Base-by-base conservation (phyloP, 768 basidiomycete species). In the Suillus hirtellus region DNA sequence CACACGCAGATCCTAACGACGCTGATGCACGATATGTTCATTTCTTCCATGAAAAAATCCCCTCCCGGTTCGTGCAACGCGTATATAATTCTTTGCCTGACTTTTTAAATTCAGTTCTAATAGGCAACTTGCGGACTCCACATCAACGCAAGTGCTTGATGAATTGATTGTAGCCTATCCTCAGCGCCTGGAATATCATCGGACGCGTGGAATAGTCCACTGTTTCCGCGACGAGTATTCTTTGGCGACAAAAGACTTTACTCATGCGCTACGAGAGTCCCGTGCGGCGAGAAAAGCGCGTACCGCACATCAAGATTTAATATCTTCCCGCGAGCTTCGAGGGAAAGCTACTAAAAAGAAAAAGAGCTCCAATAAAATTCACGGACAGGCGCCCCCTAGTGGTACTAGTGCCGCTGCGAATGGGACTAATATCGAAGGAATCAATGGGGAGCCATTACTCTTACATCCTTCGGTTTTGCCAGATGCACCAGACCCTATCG, bases 11-110 rank as follows among this genome's bases (percentile, higher is more conserved):
- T 72, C 90, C 92, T 0, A 78, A 82, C 65, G 89, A 95, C 67
- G 67, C 82, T 10, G 91, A 95, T 68, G 93, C 93, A 14, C 86
- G 83, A 79, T 95, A 95, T 72, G 93, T 96, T 2, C 89, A 95
- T 70, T 96, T 96, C 73, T 96, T 96, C 76, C 94, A 96, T 68
- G 93, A 96, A 72, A 95, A 94, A 78, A 96, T 96, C 67, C 94
- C 94, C 24, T 95, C 94, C 61, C 83, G 93, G 93, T 95, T 65
- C 64, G 83, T 77, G 55, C n/a, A 42, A 21, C 19, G 66, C 47
- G 42, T 27, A 53, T 40, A 64, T 19, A 21, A 40, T 63, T 65
- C 1, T 67, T 59, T 53, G 46, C 46, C 60, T 67, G 60, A 69
- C 66, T 42, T 27, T 71, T 71, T 56, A 46, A 63, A 66, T 58